Percentiles rank a stretch among this genome's conserved stretches.
Conservation (phyloP, 2,329 filamentous ascomycete species). For the Bipolaris gigantea region DNA sequence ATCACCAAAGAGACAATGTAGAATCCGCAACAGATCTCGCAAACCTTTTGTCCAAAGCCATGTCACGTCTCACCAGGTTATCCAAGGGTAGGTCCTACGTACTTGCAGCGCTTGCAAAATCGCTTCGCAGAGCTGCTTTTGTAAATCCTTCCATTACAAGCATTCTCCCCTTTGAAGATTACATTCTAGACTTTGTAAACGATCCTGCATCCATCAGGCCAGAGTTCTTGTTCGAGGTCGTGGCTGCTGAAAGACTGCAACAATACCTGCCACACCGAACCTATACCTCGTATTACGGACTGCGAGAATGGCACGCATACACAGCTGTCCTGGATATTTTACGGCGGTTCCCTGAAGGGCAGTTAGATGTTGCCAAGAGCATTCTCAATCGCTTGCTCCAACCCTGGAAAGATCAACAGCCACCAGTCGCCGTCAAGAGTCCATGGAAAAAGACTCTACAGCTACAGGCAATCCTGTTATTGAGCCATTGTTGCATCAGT, state of each 20-base stretch:
- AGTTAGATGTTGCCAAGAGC: constrained; percentile 25
- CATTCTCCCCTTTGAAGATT: constrained; percentile 44
- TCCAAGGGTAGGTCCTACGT: constrained; percentile 42
- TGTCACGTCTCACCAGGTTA: constrained; percentile 32
- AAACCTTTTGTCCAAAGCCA: constrained; percentile 27
- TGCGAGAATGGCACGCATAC: constrained; percentile 48
- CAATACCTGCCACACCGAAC: constrained; percentile 35
- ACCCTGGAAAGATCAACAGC: constrained; percentile 50
- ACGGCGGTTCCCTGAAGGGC: constrained; percentile 40
- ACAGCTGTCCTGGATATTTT: constrained; percentile 52
- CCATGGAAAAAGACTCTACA: constrained; percentile 55
- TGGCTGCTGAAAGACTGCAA: constrained; percentile 40
- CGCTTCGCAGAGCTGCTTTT: constrained; percentile 38
- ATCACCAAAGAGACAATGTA: neutral
- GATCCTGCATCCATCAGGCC: constrained; percentile 47
- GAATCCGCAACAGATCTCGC: constrained; percentile 8
- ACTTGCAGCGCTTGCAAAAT: constrained; percentile 32
- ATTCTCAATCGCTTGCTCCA: constrained; percentile 45
- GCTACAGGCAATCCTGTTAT: constrained; percentile 50
- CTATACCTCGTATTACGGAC: constrained; percentile 51
- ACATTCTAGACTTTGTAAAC: constrained; percentile 46
- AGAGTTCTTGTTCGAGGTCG: constrained; percentile 52
- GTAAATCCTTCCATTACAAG: constrained; percentile 30
- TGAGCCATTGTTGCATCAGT: constrained; percentile 44
- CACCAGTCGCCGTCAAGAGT: constrained; percentile 49